phyloP scores from a whole-genome alignment of 805 yeast species.

The Zygotorulaspora florentina region DNA sequence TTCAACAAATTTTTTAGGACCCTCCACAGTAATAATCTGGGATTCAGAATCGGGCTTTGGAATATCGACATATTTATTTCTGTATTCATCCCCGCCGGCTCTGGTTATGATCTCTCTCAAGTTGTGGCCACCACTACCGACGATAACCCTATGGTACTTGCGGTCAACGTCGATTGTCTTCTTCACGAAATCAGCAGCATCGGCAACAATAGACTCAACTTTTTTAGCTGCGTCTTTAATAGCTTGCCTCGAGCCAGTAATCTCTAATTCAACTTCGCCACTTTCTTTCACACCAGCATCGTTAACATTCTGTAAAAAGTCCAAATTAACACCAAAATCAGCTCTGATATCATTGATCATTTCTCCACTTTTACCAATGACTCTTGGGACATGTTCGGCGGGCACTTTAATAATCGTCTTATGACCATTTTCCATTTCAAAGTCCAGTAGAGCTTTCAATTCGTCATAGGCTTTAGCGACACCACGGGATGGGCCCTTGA shows the following conservation, averaged over 20 bases:
- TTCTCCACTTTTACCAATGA: slow-evolving; percentile 89
- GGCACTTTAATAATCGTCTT: slow-evolving; percentile 64
- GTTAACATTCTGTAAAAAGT: slow-evolving; percentile 38
- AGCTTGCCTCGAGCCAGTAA: slow-evolving; percentile 74
- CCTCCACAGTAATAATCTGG: slow-evolving; percentile 57
- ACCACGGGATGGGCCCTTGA: slow-evolving; percentile 88
- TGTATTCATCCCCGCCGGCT: slow-evolving; percentile 62
- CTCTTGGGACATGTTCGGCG: slow-evolving; percentile 66
- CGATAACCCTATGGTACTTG: slow-evolving; percentile 66
- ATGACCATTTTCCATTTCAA: slow-evolving; percentile 82
- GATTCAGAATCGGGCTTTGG: slow-evolving; percentile 66
- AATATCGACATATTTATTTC: slow-evolving; percentile 44
- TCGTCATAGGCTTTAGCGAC: slow-evolving; percentile 81
- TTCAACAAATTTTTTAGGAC: slow-evolving; percentile 70
- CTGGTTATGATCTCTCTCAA: slow-evolving; percentile 67
- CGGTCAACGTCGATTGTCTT: slow-evolving; percentile 63
- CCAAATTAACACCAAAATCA: slow-evolving; percentile 50
- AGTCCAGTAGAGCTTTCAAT: slow-evolving; percentile 73
- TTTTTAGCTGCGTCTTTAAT: slow-evolving; percentile 66
- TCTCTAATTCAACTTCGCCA: slow-evolving; percentile 57
- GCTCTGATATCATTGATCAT: slow-evolving; percentile 76
- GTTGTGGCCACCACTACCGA: slow-evolving; percentile 74
- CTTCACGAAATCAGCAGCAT: slow-evolving; percentile 57
- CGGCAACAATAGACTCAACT: slow-evolving; percentile 59
- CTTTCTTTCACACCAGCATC: slow-evolving; percentile 42